Evolutionary conservation across 2,329 filamentous ascomycete species (phyloP).

Genomic region (Colletotrichum abscissum): DNA sequence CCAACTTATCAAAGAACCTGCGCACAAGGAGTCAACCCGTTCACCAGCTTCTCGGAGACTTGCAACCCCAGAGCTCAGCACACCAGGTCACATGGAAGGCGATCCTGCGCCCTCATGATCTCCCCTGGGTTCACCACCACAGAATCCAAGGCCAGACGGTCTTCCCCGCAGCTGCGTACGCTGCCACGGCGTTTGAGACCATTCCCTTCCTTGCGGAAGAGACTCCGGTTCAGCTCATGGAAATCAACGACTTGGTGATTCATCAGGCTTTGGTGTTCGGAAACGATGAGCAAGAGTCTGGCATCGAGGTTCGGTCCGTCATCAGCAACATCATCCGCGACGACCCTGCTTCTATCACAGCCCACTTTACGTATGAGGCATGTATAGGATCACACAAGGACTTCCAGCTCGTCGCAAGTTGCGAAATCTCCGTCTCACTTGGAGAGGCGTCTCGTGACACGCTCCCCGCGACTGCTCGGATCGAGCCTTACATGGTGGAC

Average conservation of each 20-base stretch:
- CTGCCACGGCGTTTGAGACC: slow-evolving; percentile 48
- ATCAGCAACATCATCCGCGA: not conserved
- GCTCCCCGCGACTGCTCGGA: not conserved
- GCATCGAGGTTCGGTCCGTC: not conserved
- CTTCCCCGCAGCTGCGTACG: slow-evolving; percentile 56
- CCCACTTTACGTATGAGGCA: not conserved
- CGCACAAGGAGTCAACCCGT: slow-evolving; percentile 41
- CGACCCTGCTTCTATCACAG: not conserved
- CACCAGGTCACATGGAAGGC: slow-evolving; percentile 10
- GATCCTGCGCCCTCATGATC: not conserved
- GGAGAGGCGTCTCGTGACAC: not conserved
- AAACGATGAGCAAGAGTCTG: not conserved
- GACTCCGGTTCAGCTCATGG: not conserved
- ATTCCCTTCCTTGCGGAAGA: not conserved
- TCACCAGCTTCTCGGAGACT: slow-evolving; percentile 46
- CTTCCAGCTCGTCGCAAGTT: slow-evolving; percentile 21
- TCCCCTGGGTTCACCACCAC: slow-evolving; percentile 52
- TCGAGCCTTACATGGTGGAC: not conserved
- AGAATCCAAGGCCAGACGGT: slow-evolving; percentile 48
- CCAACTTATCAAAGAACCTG: slow-evolving; percentile 33
- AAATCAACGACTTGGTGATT: not conserved
- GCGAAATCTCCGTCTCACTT: not conserved
- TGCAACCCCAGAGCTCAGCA: not conserved
- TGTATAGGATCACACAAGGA: not conserved
- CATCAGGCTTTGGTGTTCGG: not conserved